A percentile compares a stretch with the other conserved stretches of the same genome.
Conservation (phyloP, 1,284 basidiomycete genomes). For the Cryptococcus maquisensis region DNA sequence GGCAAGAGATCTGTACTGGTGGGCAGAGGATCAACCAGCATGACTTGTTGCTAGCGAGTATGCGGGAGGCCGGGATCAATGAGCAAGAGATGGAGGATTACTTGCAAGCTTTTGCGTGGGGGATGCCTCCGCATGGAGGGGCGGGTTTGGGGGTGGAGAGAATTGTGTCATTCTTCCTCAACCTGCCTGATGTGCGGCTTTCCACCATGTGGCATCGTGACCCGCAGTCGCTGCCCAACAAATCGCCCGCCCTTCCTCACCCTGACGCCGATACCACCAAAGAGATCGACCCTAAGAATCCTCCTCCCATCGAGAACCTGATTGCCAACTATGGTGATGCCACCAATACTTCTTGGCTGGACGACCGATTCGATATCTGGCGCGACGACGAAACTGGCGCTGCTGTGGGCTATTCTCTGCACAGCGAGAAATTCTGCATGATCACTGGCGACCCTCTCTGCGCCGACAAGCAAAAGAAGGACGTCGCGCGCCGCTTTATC, state of each 20-base stretch:
- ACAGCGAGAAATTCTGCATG: slow-evolving; percentile 48
- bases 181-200: slow-evolving; percentile 52
- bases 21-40: slow-evolving; percentile 53
- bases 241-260: slow-evolving; percentile 19
- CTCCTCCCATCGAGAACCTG: slow-evolving; percentile 47
- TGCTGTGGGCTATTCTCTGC: slow-evolving; percentile 53
- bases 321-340: slow-evolving; percentile 58
- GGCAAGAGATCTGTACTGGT: slow-evolving; percentile 53
- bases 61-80: slow-evolving; percentile 30
- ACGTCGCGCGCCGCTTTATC: slow-evolving; percentile 52
- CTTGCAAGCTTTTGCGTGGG: slow-evolving; percentile 52
- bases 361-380: slow-evolving; percentile 58
- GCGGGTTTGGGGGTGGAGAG: slow-evolving; percentile 52
- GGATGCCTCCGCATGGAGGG: slow-evolving; percentile 53
- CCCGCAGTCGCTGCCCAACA: slow-evolving; percentile 30
- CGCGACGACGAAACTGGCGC: slow-evolving; percentile 53
- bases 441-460: slow-evolving; percentile 56
- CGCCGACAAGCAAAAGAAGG: slow-evolving; percentile 49
- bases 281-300: slow-evolving; percentile 5
- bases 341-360: slow-evolving; percentile 57
- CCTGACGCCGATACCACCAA: slow-evolving; percentile 21
- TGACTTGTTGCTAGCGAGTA: slow-evolving; percentile 46
- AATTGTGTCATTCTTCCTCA: slow-evolving; percentile 50
- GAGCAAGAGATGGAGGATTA: slow-evolving; percentile 40
- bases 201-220: slow-evolving; percentile 52